Evolutionary conservation across 2,329 filamentous ascomycete genomes (phyloP).

Genomic region (Ascosphaera apis): DNA sequence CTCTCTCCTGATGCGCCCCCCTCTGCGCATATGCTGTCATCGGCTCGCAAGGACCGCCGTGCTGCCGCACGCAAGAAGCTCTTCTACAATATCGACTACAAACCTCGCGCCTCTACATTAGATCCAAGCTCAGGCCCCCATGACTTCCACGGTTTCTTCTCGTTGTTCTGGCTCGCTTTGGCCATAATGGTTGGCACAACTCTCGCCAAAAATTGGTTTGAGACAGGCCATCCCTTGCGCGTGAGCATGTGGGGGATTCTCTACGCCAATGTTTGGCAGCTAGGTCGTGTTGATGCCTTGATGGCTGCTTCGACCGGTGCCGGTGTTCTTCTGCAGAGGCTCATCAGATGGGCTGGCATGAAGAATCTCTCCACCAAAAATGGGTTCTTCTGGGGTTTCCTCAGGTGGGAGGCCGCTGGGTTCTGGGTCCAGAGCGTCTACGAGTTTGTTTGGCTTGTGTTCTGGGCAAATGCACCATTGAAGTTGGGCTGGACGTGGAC

Average conservation of each 20-base stretch:
- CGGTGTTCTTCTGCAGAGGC: constrained; percentile 48
- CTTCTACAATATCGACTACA: constrained; percentile 84
- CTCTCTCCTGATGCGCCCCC: constrained; percentile 79
- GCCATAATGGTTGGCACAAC: constrained; percentile 93
- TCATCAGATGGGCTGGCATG: constrained; percentile 26
- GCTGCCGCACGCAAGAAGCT: constrained; percentile 60
- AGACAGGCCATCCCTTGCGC: constrained; percentile 68
- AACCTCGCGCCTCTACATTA: constrained; percentile 80
- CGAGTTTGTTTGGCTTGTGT: constrained; percentile 51
- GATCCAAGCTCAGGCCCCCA: constrained; percentile 78
- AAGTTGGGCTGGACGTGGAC: constrained; percentile 86
- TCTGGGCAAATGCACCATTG: constrained; percentile 69
- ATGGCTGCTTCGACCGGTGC: constrained; percentile 62
- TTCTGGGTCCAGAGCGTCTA: constrained; percentile 63
- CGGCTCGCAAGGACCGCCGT: constrained; percentile 60
- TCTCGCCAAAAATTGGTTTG: constrained; percentile 80
- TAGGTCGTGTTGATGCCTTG: constrained; percentile 57
- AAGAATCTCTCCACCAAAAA: constrained; percentile 19
- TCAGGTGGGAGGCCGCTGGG: constrained; percentile 59
- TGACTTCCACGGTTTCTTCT: constrained; percentile 94
- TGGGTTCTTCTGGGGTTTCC: constrained; percentile 8
- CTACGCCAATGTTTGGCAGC: constrained; percentile 67
- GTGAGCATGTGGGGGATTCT: constrained; percentile 76
- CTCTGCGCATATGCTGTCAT: constrained; percentile 66
- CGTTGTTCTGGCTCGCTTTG: constrained; percentile 91